Percentiles rank a stretch among this genome's conserved stretches.
Conservation (phyloP, 768 basidiomycete genomes). For the Russula dissimulans region DNA sequence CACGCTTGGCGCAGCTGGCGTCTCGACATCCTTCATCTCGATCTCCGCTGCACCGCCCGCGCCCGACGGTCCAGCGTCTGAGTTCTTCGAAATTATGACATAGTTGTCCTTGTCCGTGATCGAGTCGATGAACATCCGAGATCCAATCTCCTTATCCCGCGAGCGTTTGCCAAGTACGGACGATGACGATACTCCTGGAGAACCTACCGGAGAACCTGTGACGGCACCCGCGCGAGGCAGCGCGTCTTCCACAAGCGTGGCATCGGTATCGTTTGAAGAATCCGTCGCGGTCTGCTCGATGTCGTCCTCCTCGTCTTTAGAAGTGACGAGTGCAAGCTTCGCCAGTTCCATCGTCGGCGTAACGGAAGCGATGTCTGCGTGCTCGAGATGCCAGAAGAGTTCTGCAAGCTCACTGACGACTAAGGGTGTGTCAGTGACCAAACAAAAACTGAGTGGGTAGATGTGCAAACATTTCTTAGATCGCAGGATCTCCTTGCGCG, state of each 20-base stretch:
- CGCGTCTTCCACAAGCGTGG: constrained; percentile 76
- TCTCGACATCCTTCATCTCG: constrained; percentile 23
- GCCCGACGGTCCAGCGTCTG: constrained; percentile 20
- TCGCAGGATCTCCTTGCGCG: constrained; percentile 68
- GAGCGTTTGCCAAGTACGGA: constrained; percentile 60
- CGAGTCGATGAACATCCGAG: constrained; percentile 48
- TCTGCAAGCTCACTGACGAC: constrained; percentile 74
- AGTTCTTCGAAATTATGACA: constrained; percentile 32
- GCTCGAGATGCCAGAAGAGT: constrained; percentile 71
- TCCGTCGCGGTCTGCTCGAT: constrained; percentile 65
- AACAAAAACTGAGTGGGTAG: constrained; percentile 6
- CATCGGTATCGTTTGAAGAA: constrained; percentile 80
- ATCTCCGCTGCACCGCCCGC: constrained; percentile 22
- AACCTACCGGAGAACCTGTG: constrained; percentile 28
- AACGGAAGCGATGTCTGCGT: constrained; percentile 53
- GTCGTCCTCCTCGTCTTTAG: constrained; percentile 82
- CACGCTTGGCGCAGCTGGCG: constrained; percentile 22
- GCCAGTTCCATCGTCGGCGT: constrained; percentile 83
- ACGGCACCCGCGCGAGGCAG: constrained; percentile 20
- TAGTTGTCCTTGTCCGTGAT: constrained; percentile 37
- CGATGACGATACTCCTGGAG: constrained; percentile 18
- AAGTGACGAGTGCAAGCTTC: constrained; percentile 84
- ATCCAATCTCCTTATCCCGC: constrained; percentile 32
- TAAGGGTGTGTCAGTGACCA: constrained; percentile 25
- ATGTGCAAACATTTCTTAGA: constrained; percentile 63